phyloP scores from a whole-genome alignment of 768 basidiomycete genomes.

The Boletus subcaerulescens region DNA sequence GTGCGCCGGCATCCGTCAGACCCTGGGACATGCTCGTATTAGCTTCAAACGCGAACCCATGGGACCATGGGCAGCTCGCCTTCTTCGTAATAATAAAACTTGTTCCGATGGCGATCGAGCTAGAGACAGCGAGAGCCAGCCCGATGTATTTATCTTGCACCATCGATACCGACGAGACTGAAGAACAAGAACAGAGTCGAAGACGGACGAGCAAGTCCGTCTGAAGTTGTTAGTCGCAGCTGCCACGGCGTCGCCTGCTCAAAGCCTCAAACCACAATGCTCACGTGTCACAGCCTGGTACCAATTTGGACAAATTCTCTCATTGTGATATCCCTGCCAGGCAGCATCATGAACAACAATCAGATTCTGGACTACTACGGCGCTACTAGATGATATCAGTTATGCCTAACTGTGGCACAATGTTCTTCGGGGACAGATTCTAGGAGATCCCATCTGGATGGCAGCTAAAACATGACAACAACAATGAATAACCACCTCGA shows the following conservation, averaged over 20 bases:
- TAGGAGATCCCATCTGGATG: too few relatives aligned
- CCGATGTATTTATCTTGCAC: slow-evolving; percentile 97
- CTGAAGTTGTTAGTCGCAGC: slow-evolving; percentile 2
- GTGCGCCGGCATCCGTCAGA: slow-evolving; percentile 77
- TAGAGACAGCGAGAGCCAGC: slow-evolving; percentile 79
- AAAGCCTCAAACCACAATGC: neutral
- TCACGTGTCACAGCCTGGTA: slow-evolving; percentile 19
- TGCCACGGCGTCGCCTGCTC: slow-evolving; percentile 2
- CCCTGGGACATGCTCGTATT: slow-evolving; percentile 52
- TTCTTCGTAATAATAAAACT: slow-evolving; percentile 99
- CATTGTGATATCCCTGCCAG: too few relatives aligned
- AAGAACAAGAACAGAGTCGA: neutral
- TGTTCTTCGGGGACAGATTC: too few relatives aligned
- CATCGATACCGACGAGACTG: slow-evolving; percentile 38
- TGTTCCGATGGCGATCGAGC: slow-evolving; percentile 85
- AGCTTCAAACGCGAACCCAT: slow-evolving; percentile 1
- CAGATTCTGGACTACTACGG: too few relatives aligned
- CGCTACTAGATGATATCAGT: too few relatives aligned
- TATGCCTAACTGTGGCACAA: too few relatives aligned
- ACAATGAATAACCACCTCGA: too few relatives aligned
- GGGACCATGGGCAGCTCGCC: slow-evolving; percentile 41
- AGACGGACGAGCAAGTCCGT: slow-evolving; percentile 5
- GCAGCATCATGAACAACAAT: too few relatives aligned
- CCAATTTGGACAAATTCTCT: slow-evolving; percentile 11
- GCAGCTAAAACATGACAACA: too few relatives aligned